Base-by-base conservation (phyloP, 116 monocot species). In the Iris pallida region DNA sequence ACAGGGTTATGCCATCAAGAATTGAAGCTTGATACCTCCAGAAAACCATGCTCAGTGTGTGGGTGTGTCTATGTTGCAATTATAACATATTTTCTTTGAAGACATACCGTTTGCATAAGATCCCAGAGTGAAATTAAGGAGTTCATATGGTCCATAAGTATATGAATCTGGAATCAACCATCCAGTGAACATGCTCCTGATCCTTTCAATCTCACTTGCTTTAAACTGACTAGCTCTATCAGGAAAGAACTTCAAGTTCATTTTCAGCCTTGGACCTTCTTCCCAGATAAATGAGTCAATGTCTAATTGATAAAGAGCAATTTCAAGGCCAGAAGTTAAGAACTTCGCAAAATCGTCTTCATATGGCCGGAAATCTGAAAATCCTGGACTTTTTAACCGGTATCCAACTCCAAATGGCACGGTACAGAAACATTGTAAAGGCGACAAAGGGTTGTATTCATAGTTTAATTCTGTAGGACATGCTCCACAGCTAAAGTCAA, bases 61-160 rank as follows among this genome's bases (percentile, higher is more conserved):
- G 20, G 7, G 61, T 61, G 61, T 44, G 43, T 44, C 8, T 5
- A 19, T 47, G 1, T 18, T 46, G 2, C 45, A 7, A 3, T 15
- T 8, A 62, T 15, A 62, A 64, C 7, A 47, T 47, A 8, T 16
- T 64, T 45, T 64, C 43, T 52, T 46, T 53, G 19, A 72, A 56
- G 20, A 73, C 75, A 64, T 92, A 97, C 97, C 61, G 8, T 61
- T 56, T 57, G 75, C 70, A 69, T 96, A 92, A 65, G 70, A 83
- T 56, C 97, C 97, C 66, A 75, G 64, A 51, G 80, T 85, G 69
- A 97, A 79, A 74, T 83, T 87, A 45, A 97, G 75, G 53, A 97
- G 81, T 71, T 97, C 97, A 76, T 97, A 97, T 11, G 97, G 97
- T 72, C 97, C 97, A 85, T 87, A 89, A 65, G 87, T 79, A 72